These are phyloP conservation scores for Leccinum fuscescens DNA, from an alignment of 1,284 basidiomycete species.

Conservation along the genomic window DNA sequence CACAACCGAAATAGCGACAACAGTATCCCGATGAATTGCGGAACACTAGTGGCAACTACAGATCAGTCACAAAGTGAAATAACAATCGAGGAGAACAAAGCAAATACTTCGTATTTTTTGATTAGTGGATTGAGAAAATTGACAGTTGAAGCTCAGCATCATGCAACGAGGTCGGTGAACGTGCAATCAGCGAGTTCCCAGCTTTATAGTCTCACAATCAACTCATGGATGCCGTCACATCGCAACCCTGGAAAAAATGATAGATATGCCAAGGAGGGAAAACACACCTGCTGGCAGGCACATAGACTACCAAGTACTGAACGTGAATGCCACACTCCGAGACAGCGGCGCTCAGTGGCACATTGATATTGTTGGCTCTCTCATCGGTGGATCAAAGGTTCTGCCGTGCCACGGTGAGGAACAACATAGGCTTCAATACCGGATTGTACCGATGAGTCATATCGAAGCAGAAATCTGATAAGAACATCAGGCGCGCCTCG, in stretches of 20 bases:
- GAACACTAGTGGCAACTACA: conserved; percentile 9
- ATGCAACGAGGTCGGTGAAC: background rate
- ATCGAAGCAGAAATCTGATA: background rate
- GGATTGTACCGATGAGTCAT: background rate
- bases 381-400: background rate
- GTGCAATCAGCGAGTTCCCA: background rate
- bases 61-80: conserved; percentile 6
- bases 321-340: background rate
- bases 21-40: conserved; percentile 16
- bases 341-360: background rate
- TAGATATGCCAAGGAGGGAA: background rate
- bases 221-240: conserved; percentile 3
- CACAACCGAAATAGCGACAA: conserved; percentile 19
- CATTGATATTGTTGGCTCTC: background rate
- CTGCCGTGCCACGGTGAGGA: background rate
- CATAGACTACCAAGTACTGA: background rate
- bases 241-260: background rate
- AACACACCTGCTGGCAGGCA: background rate
- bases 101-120: conserved; percentile 13
- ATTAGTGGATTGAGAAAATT: conserved; percentile 15
- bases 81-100: background rate
- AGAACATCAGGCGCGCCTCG: background rate
- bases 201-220: conserved; percentile 13
- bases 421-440: background rate
- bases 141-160: conserved; percentile 3